Conservation (phyloP, 2,329 filamentous ascomycete genomes). For the Exophiala phaeomuriformis region DNA sequence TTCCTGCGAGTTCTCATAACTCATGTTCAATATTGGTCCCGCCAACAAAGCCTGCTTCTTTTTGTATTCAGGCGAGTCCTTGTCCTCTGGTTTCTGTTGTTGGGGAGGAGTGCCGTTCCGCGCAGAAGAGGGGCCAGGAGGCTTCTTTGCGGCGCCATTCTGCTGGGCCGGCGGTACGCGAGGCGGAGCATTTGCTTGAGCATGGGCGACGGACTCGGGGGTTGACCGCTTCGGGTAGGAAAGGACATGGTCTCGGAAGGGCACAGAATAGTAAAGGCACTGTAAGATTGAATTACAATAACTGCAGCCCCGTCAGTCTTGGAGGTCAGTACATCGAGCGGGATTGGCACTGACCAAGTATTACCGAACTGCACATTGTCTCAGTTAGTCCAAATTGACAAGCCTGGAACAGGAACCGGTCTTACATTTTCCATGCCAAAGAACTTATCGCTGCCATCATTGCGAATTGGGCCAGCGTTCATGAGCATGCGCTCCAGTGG, state of each 20-base stretch:
- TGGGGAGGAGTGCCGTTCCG: conserved; percentile 33
- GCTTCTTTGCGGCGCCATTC: conserved; percentile 43
- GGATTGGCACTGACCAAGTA: conserved; percentile 64
- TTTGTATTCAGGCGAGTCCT: conserved; percentile 93
- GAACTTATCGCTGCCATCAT: conserved; percentile 94
- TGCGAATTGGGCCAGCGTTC: conserved; percentile 69
- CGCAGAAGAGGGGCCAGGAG: conserved; percentile 29
- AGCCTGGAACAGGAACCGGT: conserved; percentile 10
- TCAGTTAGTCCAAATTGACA: conserved; percentile 23
- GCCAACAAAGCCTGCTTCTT: conserved; percentile 90
- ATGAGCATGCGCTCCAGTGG: conserved; percentile 68
- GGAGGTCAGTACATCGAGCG: conserved; percentile 11
- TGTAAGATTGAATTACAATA: conserved; percentile 99
- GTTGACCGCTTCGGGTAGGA: conserved; percentile 74
- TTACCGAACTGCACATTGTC: conserved; percentile 70
- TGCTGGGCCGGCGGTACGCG: conserved; percentile 43
- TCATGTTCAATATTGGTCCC: conserved; percentile 78
- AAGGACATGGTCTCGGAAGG: conserved; percentile 89
- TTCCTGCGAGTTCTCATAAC: conserved; percentile 66
- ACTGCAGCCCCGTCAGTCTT: conserved; percentile 46
- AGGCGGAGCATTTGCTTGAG: conserved; percentile 54
- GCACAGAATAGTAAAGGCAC: conserved; percentile 89
- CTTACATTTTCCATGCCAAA: conserved; percentile 96
- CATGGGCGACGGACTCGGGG: conserved; percentile 60
- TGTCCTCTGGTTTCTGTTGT: conserved; percentile 73